A percentile compares a stretch with the other conserved stretches of the same genome.
These are phyloP conservation scores for Vaccinium darrowii DNA, from an alignment of 148 eudicot genomes.

Conservation along the genomic window DNA sequence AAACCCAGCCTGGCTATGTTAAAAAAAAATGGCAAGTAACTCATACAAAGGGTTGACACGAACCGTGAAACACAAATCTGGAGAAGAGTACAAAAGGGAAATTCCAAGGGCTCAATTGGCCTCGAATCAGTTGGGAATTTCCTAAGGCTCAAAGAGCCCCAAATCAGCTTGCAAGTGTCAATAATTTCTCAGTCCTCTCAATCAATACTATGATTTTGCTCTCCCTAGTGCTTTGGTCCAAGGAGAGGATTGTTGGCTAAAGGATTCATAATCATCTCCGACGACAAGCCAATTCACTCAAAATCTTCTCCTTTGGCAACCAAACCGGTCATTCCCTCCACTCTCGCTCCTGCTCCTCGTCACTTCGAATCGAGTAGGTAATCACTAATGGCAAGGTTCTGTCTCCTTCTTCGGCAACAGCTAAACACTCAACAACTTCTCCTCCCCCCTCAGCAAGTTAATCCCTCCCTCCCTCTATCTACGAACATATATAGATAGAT, in stretches of 20 bases:
- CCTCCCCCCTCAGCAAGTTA: background rate
- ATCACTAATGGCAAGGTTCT: too few relatives aligned
- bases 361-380: background rate
- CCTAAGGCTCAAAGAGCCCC: background rate
- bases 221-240: background rate
- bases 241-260: background rate
- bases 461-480: background rate
- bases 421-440: background rate
- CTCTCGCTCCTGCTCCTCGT: background rate
- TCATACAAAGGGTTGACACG: background rate
- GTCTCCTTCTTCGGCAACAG: too few relatives aligned
- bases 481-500: background rate
- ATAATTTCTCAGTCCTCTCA: background rate
- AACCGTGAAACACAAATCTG: background rate
- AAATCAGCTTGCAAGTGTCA: background rate
- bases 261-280: background rate
- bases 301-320: background rate
- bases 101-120: background rate
- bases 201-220: background rate
- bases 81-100: background rate
- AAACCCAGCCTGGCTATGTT: background rate
- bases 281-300: background rate
- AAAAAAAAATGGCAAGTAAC: background rate
- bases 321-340: background rate
- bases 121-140: background rate